phyloP scores from a whole-genome alignment of 116 monocot genomes.

The Zostera marina region DNA sequence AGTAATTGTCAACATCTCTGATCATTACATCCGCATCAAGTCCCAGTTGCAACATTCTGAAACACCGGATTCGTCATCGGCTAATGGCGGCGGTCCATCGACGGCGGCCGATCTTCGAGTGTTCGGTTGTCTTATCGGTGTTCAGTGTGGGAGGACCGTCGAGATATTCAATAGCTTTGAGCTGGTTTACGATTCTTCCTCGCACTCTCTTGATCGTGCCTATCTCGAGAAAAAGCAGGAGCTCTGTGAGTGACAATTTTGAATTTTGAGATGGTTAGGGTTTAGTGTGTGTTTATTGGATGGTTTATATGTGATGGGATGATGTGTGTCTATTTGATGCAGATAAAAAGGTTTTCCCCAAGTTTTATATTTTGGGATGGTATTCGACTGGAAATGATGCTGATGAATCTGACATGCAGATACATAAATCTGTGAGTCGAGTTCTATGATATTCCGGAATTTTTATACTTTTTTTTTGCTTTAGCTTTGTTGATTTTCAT shows the following conservation, averaged over 20 bases:
- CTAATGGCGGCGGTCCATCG: neutral
- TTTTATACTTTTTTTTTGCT: neutral
- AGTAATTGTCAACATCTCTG: conserved; percentile 98
- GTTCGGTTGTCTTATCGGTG: conserved; percentile 93
- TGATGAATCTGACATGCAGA: conserved; percentile 85
- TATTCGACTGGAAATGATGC: conserved; percentile 94
- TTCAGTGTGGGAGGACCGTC: conserved; percentile 92
- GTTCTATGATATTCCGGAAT: neutral
- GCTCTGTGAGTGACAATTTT: conserved; percentile 39
- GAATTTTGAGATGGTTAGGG: neutral
- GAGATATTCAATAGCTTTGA: conserved; percentile 99
- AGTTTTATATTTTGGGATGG: conserved; percentile 88
- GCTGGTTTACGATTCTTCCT: conserved; percentile 47
- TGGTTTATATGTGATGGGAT: neutral
- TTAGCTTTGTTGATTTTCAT: too few species aligned
- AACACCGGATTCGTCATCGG: neutral
- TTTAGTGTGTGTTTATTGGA: neutral
- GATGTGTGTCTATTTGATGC: conserved; percentile 2
- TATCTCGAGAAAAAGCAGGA: conserved; percentile 96
- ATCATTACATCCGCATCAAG: conserved; percentile 88
- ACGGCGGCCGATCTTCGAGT: conserved; percentile 27
- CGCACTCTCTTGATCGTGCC: conserved; percentile 58
- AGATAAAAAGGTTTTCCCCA: conserved; percentile 99
- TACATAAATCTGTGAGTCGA: conserved; percentile 81
- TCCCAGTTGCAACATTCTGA: conserved; percentile 39